Conservation (phyloP, 2,329 filamentous ascomycete genomes). For the Exserohilum rostratum region DNA sequence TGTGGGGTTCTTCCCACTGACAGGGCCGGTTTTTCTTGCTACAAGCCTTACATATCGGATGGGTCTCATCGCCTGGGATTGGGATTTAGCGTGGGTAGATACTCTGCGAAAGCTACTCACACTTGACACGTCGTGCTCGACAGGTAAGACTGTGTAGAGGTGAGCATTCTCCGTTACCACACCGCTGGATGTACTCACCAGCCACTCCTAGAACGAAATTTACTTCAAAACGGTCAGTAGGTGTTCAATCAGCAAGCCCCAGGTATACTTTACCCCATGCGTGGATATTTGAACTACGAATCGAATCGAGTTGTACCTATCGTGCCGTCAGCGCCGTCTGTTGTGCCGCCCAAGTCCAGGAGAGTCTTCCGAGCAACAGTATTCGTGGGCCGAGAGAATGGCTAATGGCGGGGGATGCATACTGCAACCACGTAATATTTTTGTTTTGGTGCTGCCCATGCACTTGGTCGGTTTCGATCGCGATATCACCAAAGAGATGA, state of each 20-base stretch:
- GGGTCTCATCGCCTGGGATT: slow-evolving; percentile 35
- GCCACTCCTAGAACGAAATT: slow-evolving; percentile 40
- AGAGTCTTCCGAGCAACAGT: neutral
- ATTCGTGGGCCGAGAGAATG: neutral
- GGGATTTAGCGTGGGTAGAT: slow-evolving; percentile 4
- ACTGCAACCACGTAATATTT: slow-evolving; percentile 6
- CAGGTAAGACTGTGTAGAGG: slow-evolving; percentile 32
- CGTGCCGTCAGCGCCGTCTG: slow-evolving; percentile 2
- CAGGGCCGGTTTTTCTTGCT: slow-evolving; percentile 40
- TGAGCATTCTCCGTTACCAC: slow-evolving; percentile 6
- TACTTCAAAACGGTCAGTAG: slow-evolving; percentile 28
- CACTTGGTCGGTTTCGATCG: neutral
- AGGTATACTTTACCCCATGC: slow-evolving; percentile 11
- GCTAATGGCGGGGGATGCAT: neutral
- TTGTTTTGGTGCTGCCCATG: neutral
- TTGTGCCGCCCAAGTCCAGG: slow-evolving; percentile 1
- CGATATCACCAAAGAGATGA: neutral
- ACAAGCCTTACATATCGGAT: slow-evolving; percentile 39
- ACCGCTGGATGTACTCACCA: slow-evolving; percentile 30
- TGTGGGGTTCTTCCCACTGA: slow-evolving; percentile 37
- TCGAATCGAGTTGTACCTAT: slow-evolving; percentile 9
- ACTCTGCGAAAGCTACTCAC: slow-evolving; percentile 15
- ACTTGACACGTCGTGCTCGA: slow-evolving; percentile 41
- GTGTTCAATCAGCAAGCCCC: neutral
- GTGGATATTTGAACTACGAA: slow-evolving; percentile 3